Conservation (phyloP, 129 eudicot species). For the Centrapalus pauciflorus region DNA sequence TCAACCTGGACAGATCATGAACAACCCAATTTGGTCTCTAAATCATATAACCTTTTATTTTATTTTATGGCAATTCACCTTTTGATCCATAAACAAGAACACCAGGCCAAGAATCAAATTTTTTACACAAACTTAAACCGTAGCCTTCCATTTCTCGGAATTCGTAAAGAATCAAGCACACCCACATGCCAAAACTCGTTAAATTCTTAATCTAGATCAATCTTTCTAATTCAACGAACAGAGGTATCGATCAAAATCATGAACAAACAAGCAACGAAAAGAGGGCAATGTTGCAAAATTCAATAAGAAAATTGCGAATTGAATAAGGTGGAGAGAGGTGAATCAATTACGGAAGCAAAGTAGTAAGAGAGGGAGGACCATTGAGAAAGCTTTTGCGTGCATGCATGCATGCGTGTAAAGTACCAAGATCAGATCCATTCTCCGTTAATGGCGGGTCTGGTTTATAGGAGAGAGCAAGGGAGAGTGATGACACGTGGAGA, state of each 20-base stretch:
- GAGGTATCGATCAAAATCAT: not conserved
- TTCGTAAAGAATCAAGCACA: constrained; percentile 30
- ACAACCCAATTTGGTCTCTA: constrained; percentile 24
- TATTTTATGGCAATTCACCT: not conserved
- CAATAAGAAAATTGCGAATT: constrained; percentile 1
- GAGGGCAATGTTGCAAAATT: constrained; percentile 2
- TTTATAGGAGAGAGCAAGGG: not conserved
- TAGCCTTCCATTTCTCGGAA: constrained; percentile 32
- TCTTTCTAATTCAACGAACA: not conserved
- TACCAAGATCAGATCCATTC: constrained; percentile 11
- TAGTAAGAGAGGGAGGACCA: constrained; percentile 34
- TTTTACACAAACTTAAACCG: not conserved
- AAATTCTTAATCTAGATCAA: not conserved
- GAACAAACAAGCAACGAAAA: not conserved
- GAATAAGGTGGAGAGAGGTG: constrained; percentile 23
- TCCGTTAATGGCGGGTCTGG: not conserved
- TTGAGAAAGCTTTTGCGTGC: not conserved
- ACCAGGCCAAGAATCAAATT: constrained; percentile 15
- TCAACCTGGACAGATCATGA: constrained; percentile 4
- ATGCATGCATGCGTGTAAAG: not conserved
- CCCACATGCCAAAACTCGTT: constrained; percentile 46
- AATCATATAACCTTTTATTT: constrained; percentile 13
- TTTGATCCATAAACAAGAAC: constrained; percentile 20
- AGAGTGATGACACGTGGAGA: constrained; percentile 32
- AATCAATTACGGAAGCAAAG: constrained; percentile 18